phyloP scores from a whole-genome alignment of 208 protist species.

The Novymonas esmeraldas region DNA sequence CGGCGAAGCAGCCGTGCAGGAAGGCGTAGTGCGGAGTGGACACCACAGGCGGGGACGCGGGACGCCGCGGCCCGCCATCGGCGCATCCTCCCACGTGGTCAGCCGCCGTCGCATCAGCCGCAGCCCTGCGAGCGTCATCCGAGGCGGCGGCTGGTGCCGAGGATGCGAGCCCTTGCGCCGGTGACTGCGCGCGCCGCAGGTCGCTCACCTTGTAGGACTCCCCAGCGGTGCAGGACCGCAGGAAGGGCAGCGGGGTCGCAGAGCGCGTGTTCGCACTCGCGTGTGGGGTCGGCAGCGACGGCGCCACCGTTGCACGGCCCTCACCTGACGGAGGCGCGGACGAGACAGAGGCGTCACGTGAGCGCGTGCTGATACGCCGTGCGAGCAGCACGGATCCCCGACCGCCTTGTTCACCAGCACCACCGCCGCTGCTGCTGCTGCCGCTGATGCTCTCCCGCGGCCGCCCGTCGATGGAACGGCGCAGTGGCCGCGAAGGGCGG shows the following conservation, averaged over 20 bases:
- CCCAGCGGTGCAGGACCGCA: neutral
- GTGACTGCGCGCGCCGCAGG: neutral
- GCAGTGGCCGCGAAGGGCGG: constrained; percentile 17
- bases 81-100: neutral
- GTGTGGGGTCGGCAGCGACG: neutral
- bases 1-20: neutral
- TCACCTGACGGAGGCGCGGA: neutral
- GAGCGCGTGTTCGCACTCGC: neutral
- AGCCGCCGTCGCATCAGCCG: neutral
- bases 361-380: neutral
- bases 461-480: constrained; percentile 19
- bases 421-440: neutral
- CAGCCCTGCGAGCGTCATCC: neutral
- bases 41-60: constrained; percentile 2
- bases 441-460: neutral
- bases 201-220: constrained; percentile 5
- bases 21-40: constrained; percentile 4
- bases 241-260: neutral
- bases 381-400: neutral
- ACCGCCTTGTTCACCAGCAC: too few species aligned
- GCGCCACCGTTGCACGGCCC: neutral
- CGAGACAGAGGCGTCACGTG: neutral
- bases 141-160: neutral
- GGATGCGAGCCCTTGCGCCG: neutral
- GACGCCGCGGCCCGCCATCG: neutral